These are phyloP conservation scores for Colletotrichum godetiae DNA, from an alignment of 2,329 filamentous ascomycete species.

Conservation along the genomic window DNA sequence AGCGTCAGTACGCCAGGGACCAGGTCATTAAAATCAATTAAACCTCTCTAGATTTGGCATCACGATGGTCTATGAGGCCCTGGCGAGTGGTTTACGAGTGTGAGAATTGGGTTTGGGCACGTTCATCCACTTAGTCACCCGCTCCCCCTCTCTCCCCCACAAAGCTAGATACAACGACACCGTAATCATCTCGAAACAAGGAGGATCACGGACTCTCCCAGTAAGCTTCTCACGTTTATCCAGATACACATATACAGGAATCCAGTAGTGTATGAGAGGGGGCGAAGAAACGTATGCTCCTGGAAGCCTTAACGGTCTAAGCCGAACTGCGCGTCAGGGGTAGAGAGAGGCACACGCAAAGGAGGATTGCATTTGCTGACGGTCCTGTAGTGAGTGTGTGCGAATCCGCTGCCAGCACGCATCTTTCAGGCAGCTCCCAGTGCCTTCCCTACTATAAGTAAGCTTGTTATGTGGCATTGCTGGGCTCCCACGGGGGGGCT, in stretches of 20 bases:
- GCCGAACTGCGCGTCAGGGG: neutral
- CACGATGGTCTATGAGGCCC: neutral
- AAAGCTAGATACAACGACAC: slow-evolving; percentile 16
- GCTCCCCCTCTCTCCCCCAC: neutral
- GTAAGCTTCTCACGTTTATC: neutral
- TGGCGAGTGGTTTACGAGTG: neutral
- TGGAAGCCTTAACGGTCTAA: neutral
- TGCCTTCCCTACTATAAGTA: neutral
- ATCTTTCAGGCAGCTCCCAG: neutral
- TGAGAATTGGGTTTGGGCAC: neutral
- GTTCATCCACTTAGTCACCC: neutral
- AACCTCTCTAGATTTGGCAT: neutral
- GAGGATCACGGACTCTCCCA: neutral
- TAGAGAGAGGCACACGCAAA: neutral
- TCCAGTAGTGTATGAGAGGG: neutral
- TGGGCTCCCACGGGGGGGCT: too few relatives aligned
- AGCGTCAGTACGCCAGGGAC: neutral
- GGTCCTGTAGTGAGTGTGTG: neutral
- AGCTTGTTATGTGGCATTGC: too few relatives aligned
- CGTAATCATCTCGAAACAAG: slow-evolving; percentile 13
- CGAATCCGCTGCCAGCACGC: neutral
- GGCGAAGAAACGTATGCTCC: neutral
- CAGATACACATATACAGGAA: neutral
- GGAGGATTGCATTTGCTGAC: neutral
- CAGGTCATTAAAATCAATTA: neutral